These are phyloP conservation scores for Corymbia calophylla DNA, from an alignment of 441 rosid species.

Conservation along the genomic window DNA sequence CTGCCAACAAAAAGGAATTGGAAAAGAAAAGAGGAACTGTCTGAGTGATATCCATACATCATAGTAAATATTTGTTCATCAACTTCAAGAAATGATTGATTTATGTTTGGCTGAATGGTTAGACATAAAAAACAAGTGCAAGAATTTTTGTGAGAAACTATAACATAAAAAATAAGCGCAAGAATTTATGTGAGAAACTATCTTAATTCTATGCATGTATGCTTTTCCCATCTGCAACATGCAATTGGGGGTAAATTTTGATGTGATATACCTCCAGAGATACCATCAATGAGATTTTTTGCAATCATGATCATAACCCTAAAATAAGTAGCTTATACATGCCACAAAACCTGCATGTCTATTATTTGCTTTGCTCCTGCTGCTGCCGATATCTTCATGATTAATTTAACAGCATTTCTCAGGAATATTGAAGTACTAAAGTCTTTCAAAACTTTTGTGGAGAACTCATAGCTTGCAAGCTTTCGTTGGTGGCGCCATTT, in stretches of 20 bases:
- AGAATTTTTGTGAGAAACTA: not conserved
- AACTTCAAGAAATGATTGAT: not conserved
- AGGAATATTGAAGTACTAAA: slow-evolving; percentile 24
- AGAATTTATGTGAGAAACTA: not conserved
- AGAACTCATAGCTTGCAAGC: slow-evolving; percentile 42
- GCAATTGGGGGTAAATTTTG: not conserved
- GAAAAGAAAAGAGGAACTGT: not conserved
- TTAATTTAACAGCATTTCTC: slow-evolving; percentile 21
- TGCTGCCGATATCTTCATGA: slow-evolving; percentile 8
- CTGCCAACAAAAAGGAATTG: slow-evolving; percentile 6
- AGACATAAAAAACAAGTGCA: not conserved
- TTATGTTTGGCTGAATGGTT: not conserved
- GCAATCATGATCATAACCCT: not conserved
- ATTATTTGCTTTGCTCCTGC: slow-evolving; percentile 11
- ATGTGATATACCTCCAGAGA: not conserved
- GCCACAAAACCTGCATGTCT: slow-evolving; percentile 17
- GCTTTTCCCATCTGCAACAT: not conserved
- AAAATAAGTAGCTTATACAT: not conserved
- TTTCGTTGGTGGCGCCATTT: slow-evolving; percentile 42
- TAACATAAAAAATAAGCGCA: not conserved
- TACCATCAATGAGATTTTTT: not conserved
- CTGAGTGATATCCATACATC: not conserved
- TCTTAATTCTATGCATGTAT: not conserved
- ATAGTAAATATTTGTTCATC: not conserved
- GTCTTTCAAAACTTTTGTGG: slow-evolving; percentile 33